Evolutionary conservation across 192 early-diverging fungal genomes (phyloP), one percentile per base, ranked within the genome.

Genomic region (Linnemannia exigua): DNA sequence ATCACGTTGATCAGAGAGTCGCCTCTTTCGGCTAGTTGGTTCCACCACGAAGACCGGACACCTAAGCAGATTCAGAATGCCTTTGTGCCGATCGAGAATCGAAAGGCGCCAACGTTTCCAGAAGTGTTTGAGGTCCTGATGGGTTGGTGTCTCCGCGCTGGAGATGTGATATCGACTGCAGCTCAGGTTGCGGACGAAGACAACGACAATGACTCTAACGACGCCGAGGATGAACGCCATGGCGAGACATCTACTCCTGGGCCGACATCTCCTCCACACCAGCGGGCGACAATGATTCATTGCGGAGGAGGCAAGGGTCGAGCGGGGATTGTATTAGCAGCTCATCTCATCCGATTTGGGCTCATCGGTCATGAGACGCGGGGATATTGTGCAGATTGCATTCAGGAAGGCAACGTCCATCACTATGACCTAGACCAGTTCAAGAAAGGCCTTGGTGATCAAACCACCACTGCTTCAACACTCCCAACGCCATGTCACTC

Each of bases 291-390:
- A 2, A 44, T 86, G 37, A 80, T 86, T 61, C 84, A 86, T 37
- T 86, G 84, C 36, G 84, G 84, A 44, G 84, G 84, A 16, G 84
- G 84, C 1, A 86, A 86, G 63, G 84, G 84, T 37, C 51, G 84
- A 36, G 84, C 84, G 22, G 84, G 84, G 16, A 86, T 86, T 51
- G 78, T 86, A 33, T 61, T 86, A 8, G 84, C 84, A 6, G 77
- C 84, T 22, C 76, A 86, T 61, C 61, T 86, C 51, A 80, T 86
- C 17, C 78, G 84, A 16, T 86, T 80, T 61, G 84, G 84, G 50
- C 67, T 77, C 16, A 37, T 77, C 4, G 84, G 84, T 20, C 77
- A 86, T 48, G 84, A 79, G n/a, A 61, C 44, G 12, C 78, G 41
- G 5, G 84, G 84, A 5, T 86, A 86, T 16, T 86, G 84, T 35